Conservation (phyloP, 108 stramenopile species). For the Cyclotella baltica region DNA sequence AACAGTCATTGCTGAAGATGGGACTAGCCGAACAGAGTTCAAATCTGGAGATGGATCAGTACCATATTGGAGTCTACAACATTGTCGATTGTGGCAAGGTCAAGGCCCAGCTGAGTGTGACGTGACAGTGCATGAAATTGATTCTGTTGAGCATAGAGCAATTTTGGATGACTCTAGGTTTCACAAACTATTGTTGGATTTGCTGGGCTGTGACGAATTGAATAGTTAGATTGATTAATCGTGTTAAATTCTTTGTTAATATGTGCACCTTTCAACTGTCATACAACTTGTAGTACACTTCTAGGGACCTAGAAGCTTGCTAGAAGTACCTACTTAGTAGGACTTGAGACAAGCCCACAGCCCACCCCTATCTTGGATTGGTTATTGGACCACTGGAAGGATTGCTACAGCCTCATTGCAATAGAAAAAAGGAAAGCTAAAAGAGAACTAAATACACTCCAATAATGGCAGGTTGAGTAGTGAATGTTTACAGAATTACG, state of each 20-base stretch:
- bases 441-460: too few relatives aligned
- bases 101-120: slow-evolving; percentile 40
- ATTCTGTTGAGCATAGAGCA: slow-evolving; percentile 54
- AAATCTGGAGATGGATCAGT: slow-evolving; percentile 62
- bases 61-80: slow-evolving; percentile 64
- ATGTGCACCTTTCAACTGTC: too few relatives aligned
- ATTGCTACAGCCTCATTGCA: too few relatives aligned
- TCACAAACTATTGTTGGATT: slow-evolving; percentile 48
- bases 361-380: not conserved
- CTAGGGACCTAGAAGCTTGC: too few relatives aligned
- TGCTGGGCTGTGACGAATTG: slow-evolving; percentile 19
- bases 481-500: too few relatives aligned
- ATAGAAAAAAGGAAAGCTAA: too few relatives aligned
- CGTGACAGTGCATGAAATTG: slow-evolving; percentile 59
- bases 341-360: too few relatives aligned
- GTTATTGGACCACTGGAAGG: too few relatives aligned
- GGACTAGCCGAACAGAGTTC: not conserved
- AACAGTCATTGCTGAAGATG: not conserved
- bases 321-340: too few relatives aligned
- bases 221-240: not conserved
- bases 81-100: slow-evolving; percentile 55
- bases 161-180: slow-evolving; percentile 54
- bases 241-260: too few relatives aligned
- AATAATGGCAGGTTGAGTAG: too few relatives aligned
- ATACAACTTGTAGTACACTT: too few relatives aligned